Conservation (phyloP, 805 yeast species). For the Candida michaelii region DNA sequence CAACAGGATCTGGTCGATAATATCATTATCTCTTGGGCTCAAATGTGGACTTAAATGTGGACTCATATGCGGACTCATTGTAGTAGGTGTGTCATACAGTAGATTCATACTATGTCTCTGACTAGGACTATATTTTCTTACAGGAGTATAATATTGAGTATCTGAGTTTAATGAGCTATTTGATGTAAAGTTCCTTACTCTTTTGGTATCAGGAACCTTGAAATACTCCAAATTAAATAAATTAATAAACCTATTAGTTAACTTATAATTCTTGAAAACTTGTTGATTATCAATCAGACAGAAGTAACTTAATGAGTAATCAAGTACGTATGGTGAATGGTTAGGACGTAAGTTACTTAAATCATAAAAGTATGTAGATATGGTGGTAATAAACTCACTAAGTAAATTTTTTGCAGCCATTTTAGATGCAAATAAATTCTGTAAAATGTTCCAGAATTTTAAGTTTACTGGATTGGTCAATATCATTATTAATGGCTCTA, state of each 20-base stretch:
- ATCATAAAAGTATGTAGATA: slow-evolving; percentile 11
- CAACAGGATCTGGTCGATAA: neutral
- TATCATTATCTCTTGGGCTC: slow-evolving; percentile 3
- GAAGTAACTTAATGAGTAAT: slow-evolving; percentile 17
- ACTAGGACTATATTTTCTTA: neutral
- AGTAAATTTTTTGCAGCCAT: slow-evolving; percentile 11
- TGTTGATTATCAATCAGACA: slow-evolving; percentile 20
- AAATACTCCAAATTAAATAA: slow-evolving; percentile 7
- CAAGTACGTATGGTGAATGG: slow-evolving; percentile 16
- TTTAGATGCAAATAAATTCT: neutral
- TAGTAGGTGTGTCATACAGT: neutral
- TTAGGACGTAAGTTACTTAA: slow-evolving; percentile 2
- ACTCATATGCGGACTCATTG: slow-evolving; percentile 1
- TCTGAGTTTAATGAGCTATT: neutral
- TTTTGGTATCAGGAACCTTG: slow-evolving; percentile 1
- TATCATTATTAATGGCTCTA: slow-evolving; percentile 17
- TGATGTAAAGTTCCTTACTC: neutral
- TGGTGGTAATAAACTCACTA: slow-evolving; percentile 1
- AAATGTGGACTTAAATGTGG: slow-evolving; percentile 9
- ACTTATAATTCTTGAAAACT: slow-evolving; percentile 12
- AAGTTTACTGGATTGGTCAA: slow-evolving; percentile 1
- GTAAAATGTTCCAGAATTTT: slow-evolving; percentile 1
- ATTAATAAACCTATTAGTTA: slow-evolving; percentile 12
- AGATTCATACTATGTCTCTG: neutral
- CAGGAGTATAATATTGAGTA: neutral